Conservation (phyloP, 805 yeast species). For the Monosporozyma yasuniensis region DNA sequence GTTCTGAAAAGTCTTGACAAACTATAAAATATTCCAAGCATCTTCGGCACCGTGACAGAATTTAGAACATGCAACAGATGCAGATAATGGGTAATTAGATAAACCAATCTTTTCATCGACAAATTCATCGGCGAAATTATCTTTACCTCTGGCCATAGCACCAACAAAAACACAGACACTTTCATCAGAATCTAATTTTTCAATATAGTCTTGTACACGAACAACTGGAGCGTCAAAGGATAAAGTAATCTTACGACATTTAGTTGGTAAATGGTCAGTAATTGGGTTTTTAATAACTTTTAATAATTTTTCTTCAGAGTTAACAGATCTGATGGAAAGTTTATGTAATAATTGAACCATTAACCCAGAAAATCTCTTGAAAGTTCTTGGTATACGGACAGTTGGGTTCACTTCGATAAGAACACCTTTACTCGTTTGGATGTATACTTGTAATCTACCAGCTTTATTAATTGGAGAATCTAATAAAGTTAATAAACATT, state of each 20-base stretch:
- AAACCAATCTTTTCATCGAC: constrained; percentile 95
- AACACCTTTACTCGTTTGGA: constrained; percentile 91
- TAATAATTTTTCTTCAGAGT: constrained; percentile 87
- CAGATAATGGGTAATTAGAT: constrained; percentile 90
- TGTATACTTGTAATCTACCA: constrained; percentile 91
- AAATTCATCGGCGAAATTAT: constrained; percentile 92
- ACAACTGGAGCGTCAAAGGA: constrained; percentile 86
- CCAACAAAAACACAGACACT: constrained; percentile 97
- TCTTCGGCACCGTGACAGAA: constrained; percentile 99
- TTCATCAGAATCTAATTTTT: constrained; percentile 73
- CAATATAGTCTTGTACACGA: constrained; percentile 81
- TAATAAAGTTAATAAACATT: constrained; percentile 83
- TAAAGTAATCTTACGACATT: constrained; percentile 87
- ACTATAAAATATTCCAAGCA: constrained; percentile 71
- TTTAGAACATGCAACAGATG: constrained; percentile 96
- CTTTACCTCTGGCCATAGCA: constrained; percentile 98
- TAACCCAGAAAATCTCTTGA: constrained; percentile 92
- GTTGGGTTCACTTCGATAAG: constrained; percentile 92
- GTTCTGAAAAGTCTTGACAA: neutral
- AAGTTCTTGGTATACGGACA: constrained; percentile 96
- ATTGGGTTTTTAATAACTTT: constrained; percentile 95
- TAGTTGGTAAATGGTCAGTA: constrained; percentile 92
- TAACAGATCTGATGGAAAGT: constrained; percentile 85
- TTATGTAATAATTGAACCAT: constrained; percentile 96
- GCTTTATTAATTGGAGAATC: constrained; percentile 99